Conservation (phyloP, 768 basidiomycete genomes). For the Dendrothele bispora region DNA sequence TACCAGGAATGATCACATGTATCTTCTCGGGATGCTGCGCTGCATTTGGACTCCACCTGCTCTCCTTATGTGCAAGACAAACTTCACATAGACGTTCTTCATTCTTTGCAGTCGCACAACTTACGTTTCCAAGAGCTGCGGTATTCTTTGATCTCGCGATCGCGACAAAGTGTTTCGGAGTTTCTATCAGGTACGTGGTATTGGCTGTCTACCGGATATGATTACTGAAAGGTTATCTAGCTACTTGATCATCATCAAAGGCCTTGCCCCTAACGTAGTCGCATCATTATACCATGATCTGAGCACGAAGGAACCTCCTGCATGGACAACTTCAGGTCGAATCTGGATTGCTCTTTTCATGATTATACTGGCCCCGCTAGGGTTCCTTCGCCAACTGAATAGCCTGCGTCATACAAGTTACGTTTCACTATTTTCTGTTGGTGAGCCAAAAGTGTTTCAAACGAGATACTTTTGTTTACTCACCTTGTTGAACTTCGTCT, state of each 20-base stretch:
- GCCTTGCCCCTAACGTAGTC: constrained; percentile 90
- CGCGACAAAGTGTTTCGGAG: constrained; percentile 95
- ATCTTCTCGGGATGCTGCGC: constrained; percentile 74
- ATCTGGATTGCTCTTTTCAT: constrained; percentile 84
- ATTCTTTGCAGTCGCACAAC: constrained; percentile 78
- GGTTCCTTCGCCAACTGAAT: constrained; percentile 81
- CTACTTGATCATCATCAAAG: constrained; percentile 91
- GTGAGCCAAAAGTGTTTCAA: constrained; percentile 43
- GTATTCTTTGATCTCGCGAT: constrained; percentile 93
- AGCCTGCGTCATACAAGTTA: constrained; percentile 90
- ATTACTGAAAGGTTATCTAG: constrained; percentile 33
- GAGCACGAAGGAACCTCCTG: constrained; percentile 58
- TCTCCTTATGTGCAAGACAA: constrained; percentile 79
- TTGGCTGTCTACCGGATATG: not conserved
- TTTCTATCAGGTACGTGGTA: constrained; percentile 77
- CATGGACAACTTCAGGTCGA: constrained; percentile 74
- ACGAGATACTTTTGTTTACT: not conserved
- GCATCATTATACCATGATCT: constrained; percentile 79
- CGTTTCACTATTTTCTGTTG: constrained; percentile 86
- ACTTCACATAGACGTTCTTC: constrained; percentile 75
- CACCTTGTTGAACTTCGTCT: not conserved
- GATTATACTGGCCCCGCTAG: constrained; percentile 74
- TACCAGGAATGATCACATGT: constrained; percentile 91
- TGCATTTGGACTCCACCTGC: constrained; percentile 85
- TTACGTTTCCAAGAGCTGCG: constrained; percentile 88